Percentiles rank a stretch among this genome's conserved stretches.
phyloP scores from a whole-genome alignment of 768 basidiomycete species.

The Lyophyllum atratum region DNA sequence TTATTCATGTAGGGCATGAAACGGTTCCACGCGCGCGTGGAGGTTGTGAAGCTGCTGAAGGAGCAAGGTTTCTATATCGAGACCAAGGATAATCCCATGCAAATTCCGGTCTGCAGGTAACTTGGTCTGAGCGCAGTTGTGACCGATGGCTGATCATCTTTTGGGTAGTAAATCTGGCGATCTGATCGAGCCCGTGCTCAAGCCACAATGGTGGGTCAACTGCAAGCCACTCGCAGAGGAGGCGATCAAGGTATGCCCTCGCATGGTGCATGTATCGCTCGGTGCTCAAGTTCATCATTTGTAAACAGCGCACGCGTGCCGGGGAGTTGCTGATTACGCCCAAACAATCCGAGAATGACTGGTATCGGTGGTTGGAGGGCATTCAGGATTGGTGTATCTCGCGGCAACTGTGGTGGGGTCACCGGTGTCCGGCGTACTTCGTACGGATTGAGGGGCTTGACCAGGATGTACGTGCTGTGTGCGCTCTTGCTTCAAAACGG shows the following conservation, averaged over 20 bases:
- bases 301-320: slow-evolving; percentile 73
- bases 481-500: not conserved
- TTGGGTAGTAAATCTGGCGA: slow-evolving; percentile 87
- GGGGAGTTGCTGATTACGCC: slow-evolving; percentile 87
- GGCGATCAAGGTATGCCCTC: slow-evolving; percentile 69
- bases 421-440: slow-evolving; percentile 93
- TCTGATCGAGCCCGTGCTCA: slow-evolving; percentile 90
- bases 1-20: slow-evolving; percentile 77
- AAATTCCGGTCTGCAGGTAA: slow-evolving; percentile 89
- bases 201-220: slow-evolving; percentile 99
- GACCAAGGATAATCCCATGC: slow-evolving; percentile 96
- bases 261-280: not conserved
- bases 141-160: slow-evolving; percentile 1
- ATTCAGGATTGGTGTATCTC: slow-evolving; percentile 99
- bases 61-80: slow-evolving; percentile 86
- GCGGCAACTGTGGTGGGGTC: slow-evolving; percentile 99
- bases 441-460: slow-evolving; percentile 79
- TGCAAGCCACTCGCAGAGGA: slow-evolving; percentile 91
- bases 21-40: slow-evolving; percentile 89
- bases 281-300: not conserved
- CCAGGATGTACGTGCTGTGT: slow-evolving; percentile 54
- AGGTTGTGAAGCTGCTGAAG: slow-evolving; percentile 81
- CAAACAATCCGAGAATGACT: slow-evolving; percentile 86
- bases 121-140: slow-evolving; percentile 17
- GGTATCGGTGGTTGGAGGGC: slow-evolving; percentile 93